Evolutionary conservation across 192 early-diverging fungal genomes (phyloP).

Genomic region (Podochytrium sp.): DNA sequence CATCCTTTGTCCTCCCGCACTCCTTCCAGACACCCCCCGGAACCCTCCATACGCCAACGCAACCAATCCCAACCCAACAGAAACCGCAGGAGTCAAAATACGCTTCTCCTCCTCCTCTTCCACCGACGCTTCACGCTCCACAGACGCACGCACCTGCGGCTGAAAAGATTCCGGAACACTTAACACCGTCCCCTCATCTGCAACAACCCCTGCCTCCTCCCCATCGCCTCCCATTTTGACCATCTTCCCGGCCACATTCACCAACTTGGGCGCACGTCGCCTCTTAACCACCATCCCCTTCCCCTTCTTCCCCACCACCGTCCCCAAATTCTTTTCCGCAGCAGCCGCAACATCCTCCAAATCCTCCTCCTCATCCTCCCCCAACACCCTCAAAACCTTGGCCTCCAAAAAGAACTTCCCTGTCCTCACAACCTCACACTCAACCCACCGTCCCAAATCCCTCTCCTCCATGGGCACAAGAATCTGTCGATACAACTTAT

Average conservation of each 20-base stretch:
- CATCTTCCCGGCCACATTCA: conserved; percentile 47
- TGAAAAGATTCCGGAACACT: conserved; percentile 26
- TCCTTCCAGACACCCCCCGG: no score
- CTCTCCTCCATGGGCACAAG: conserved; percentile 45
- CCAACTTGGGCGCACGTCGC: conserved; percentile 35
- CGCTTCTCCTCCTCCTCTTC: background rate
- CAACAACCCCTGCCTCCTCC: background rate
- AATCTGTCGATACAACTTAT: conserved; percentile 57
- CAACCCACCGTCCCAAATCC: conserved; percentile 41
- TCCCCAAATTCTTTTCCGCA: background rate
- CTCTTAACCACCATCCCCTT: conserved; percentile 30
- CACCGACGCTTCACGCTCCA: background rate
- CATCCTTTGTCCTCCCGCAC: background rate
- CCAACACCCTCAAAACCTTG: conserved; percentile 27
- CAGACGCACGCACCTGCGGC: background rate
- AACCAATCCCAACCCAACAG: conserved; percentile 1
- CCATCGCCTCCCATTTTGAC: conserved; percentile 35
- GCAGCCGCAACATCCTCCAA: background rate
- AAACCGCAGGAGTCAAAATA: background rate
- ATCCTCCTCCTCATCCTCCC: background rate
- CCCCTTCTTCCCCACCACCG: background rate
- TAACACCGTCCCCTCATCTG: conserved; percentile 27
- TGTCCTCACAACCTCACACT: conserved; percentile 42
- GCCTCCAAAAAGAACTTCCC: conserved; percentile 51
- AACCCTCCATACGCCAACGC: conserved; percentile 17